phyloP scores from a whole-genome alignment of 495 filamentous ascomycete species.

The Hyphodiscus hymeniophilus region DNA sequence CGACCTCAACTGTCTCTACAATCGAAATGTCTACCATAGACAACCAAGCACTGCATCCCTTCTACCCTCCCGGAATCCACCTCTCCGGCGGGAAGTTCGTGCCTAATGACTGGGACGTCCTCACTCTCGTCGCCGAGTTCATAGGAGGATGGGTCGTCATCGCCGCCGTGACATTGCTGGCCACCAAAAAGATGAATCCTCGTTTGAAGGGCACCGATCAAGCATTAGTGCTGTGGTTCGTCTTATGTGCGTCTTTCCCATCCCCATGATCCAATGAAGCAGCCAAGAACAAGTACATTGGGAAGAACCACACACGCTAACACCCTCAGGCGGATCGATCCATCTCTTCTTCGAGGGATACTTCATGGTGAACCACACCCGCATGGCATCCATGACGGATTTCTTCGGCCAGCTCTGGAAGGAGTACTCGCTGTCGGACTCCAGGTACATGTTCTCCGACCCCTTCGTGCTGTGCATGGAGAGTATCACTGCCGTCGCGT shows the following conservation, averaged over 20 bases:
- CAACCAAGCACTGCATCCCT: constrained; percentile 26
- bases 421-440: constrained; percentile 51
- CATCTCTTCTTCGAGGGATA: constrained; percentile 53
- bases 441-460: constrained; percentile 46
- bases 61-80: constrained; percentile 36
- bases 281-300: too few species aligned
- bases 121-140: constrained; percentile 40
- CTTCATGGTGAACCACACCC: constrained; percentile 36
- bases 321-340: constrained; percentile 37
- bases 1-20: background rate
- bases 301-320: background rate
- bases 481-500: constrained; percentile 43
- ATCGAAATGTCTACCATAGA: background rate
- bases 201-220: constrained; percentile 34
- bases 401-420: constrained; percentile 57
- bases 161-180: constrained; percentile 32
- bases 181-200: constrained; percentile 33
- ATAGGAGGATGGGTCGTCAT: constrained; percentile 35
- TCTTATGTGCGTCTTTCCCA: constrained; percentile 36
- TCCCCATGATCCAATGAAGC: background rate
- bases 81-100: constrained; percentile 33
- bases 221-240: constrained; percentile 50
- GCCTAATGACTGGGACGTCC: constrained; percentile 40
- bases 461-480: constrained; percentile 49
- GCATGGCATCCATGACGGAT: constrained; percentile 34